Percentiles rank a stretch among this genome's conserved stretches.
These are phyloP conservation scores for Candida pseudocylindracea DNA, from an alignment of 1,139 yeast genomes.

Conservation along the genomic window DNA sequence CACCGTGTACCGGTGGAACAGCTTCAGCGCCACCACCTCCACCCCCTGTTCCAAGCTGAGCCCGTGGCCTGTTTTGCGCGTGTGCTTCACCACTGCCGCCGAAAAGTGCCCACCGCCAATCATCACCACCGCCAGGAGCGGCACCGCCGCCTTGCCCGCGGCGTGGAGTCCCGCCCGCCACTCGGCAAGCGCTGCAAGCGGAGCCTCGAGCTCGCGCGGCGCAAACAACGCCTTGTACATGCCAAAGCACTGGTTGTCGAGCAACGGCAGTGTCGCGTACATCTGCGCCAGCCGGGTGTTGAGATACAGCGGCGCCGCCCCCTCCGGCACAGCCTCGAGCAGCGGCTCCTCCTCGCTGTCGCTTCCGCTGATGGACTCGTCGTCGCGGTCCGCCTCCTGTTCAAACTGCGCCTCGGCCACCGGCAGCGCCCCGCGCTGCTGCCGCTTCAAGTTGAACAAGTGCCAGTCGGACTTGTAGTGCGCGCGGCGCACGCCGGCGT, in stretches of 20 bases:
- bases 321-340: too few relatives aligned
- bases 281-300: too few relatives aligned
- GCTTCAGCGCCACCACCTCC: constrained; percentile 49
- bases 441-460: constrained; percentile 35
- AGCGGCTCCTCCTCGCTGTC: too few relatives aligned
- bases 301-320: too few relatives aligned
- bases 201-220: constrained; percentile 3
- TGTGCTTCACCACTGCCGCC: constrained; percentile 75
- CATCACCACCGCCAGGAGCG: constrained; percentile 57
- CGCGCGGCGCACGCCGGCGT: too few relatives aligned
- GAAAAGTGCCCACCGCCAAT: constrained; percentile 98
- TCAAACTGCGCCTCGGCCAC: constrained; percentile 41
- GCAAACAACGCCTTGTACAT: constrained; percentile 47
- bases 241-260: constrained; percentile 31
- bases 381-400: too few relatives aligned
- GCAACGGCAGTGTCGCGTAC: constrained; percentile 12
- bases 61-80: constrained; percentile 2
- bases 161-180: constrained; percentile 7
- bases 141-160: too few relatives aligned
- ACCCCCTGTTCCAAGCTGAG: constrained; percentile 29
- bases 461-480: constrained; percentile 45
- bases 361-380: too few relatives aligned
- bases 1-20: constrained; percentile 88
- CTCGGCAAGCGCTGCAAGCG: constrained; percentile 5
- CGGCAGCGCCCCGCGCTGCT: constrained; percentile 19